These are phyloP conservation scores for Sphaerulina musiva DNA, from an alignment of 2,329 filamentous ascomycete species.

Conservation along the genomic window DNA sequence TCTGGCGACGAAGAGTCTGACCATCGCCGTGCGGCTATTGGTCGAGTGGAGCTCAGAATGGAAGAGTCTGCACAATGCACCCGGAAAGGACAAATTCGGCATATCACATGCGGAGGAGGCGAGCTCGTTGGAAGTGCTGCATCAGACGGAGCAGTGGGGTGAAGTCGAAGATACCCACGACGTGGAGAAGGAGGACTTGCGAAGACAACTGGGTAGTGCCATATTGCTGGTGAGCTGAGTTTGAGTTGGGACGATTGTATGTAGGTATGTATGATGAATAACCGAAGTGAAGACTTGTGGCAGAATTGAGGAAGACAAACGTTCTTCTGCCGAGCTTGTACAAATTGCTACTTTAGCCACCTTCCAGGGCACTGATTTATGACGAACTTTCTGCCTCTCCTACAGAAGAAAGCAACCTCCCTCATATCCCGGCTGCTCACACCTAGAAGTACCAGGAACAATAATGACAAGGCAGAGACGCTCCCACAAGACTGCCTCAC, in stretches of 20 bases:
- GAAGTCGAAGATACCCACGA: constrained; percentile 98
- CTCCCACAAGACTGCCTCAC: too few relatives aligned
- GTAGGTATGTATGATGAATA: too few relatives aligned
- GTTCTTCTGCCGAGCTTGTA: neutral
- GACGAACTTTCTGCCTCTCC: too few relatives aligned
- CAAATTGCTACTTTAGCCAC: neutral
- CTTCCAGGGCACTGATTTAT: too few relatives aligned
- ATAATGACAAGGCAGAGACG: too few relatives aligned
- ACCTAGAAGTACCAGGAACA: too few relatives aligned
- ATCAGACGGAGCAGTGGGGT: constrained; percentile 88
- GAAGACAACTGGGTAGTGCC: constrained; percentile 80
- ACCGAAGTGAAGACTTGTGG: neutral
- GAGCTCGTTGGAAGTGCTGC: constrained; percentile 76
- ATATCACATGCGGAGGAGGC: constrained; percentile 75
- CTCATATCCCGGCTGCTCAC: too few relatives aligned
- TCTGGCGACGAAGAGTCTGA: constrained; percentile 78
- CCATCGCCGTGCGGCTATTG: constrained; percentile 69
- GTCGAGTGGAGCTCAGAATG: constrained; percentile 81
- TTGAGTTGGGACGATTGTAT: neutral
- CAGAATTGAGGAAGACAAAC: neutral
- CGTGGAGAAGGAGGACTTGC: constrained; percentile 84
- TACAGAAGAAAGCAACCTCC: too few relatives aligned
- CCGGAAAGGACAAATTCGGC: constrained; percentile 53
- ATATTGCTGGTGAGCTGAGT: constrained; percentile 60
- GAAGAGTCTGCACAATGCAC: constrained; percentile 44